Evolutionary conservation across 1,284 basidiomycete genomes (phyloP).

Genomic region (Coniferiporia sulphurascens): DNA sequence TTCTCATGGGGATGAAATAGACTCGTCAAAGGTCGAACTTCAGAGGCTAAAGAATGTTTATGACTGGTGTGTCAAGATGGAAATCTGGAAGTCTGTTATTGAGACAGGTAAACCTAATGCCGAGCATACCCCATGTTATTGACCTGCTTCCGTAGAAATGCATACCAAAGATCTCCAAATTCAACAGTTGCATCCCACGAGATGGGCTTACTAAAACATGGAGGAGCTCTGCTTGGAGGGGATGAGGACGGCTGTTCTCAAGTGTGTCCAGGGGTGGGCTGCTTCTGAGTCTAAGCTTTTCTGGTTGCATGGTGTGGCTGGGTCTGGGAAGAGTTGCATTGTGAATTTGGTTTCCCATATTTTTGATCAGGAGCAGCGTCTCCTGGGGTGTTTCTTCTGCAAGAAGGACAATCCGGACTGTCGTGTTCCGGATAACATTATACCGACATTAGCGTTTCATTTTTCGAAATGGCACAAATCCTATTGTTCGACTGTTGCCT

Average conservation of each 20-base stretch:
- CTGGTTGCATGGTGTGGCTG: conserved; percentile 5
- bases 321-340: too few relatives aligned
- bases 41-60: too few relatives aligned
- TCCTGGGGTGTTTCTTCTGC: conserved; percentile 11
- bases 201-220: too few relatives aligned
- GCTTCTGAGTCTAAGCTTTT: background rate
- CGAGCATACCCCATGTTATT: too few relatives aligned
- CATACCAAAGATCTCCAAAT: too few relatives aligned
- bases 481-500: background rate
- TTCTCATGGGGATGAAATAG: too few relatives aligned
- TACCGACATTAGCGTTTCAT: conserved; percentile 4
- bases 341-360: background rate
- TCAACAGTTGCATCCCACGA: too few relatives aligned
- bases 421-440: background rate
- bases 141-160: too few relatives aligned
- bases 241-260: background rate
- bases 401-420: conserved; percentile 1
- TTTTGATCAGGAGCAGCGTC: background rate
- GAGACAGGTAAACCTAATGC: too few relatives aligned
- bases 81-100: too few relatives aligned
- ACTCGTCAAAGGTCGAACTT: too few relatives aligned
- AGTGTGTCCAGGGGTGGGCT: background rate
- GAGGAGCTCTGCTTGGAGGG: background rate
- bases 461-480: conserved; percentile 1
- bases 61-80: too few relatives aligned